Percentiles rank a stretch among this genome's conserved stretches.
Conservation (phyloP, 2,329 filamentous ascomycete genomes). For the Paraconiothyrium sp. region DNA sequence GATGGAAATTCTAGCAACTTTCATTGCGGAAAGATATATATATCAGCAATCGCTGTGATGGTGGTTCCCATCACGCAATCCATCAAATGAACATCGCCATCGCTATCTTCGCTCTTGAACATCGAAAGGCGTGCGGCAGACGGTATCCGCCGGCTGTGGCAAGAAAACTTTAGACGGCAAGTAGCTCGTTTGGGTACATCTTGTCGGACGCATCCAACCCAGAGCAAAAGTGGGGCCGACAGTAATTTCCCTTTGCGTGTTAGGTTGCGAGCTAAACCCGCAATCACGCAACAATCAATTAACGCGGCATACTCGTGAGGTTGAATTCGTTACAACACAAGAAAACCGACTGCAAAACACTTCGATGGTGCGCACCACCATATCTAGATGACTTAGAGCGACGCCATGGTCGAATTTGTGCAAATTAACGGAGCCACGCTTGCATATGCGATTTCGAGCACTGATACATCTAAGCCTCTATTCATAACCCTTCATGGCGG, state of each 20-base stretch:
- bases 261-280: background rate
- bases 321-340: background rate
- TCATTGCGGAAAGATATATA: background rate
- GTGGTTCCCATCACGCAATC: slow-evolving; percentile 5
- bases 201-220: background rate
- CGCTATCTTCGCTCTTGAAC: background rate
- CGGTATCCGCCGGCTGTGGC: background rate
- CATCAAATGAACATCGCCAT: slow-evolving; percentile 1
- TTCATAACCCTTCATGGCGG: slow-evolving; percentile 53
- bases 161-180: background rate
- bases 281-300: background rate
- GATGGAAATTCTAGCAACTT: background rate
- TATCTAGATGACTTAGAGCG: background rate
- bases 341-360: background rate
- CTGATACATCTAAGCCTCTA: slow-evolving; percentile 42
- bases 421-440: slow-evolving; percentile 43
- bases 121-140: background rate
- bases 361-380: background rate
- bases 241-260: background rate
- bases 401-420: slow-evolving; percentile 1
- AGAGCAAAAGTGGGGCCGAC: slow-evolving; percentile 3
- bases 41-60: background rate
- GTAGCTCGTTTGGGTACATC: slow-evolving; percentile 2
- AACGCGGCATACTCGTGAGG: background rate
- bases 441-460: slow-evolving; percentile 42